Evolutionary conservation across 768 basidiomycete genomes (phyloP), one percentile per base, ranked within the genome.

Genomic region (Ephemerocybe angulata): DNA sequence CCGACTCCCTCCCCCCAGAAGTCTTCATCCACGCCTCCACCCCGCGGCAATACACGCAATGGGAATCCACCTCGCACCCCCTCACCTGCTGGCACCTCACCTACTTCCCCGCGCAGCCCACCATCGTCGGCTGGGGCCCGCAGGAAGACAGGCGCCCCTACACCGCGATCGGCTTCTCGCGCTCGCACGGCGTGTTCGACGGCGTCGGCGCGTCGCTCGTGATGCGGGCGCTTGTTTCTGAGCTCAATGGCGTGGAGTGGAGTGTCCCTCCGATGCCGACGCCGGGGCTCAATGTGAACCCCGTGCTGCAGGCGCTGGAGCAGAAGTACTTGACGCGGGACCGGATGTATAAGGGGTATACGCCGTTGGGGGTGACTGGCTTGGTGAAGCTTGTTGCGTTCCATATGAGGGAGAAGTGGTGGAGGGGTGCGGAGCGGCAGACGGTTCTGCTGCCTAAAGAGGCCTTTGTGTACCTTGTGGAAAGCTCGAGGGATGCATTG

Each of bases 31-130:
- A 75, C 51, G 60, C 71, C 2, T 68, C 70, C 2, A 76, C 75
- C 0, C 76, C 75, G 1, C 68, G 71, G 4, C 66, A 69, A 27
- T 75, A 72, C 52, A 54, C 66, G 4, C 50, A 54, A 25, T 77
- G 73, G 73, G 73, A 72, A 48, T 33, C 30, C 17, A 33, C 48
- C 30, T 31, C 31, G 7, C 62, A 72, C 56, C 76, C 76, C 12
- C 59, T 77, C 43, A 76, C 74, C 17, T 75, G 70, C 58, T 77
- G 75, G 75, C 75, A 77, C 41, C 37, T 78, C n/a, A 72, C 71
- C 7, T 67, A 72, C 47, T 74, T 77, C 56, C 75, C 73, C 4
- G 59, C 72, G 3, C 62, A 65, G 10, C 60, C 57, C 1, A 62
- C 7, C 7, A 17, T 19, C 38, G 38, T 41, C n/a, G 38, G 38